A percentile compares a stretch with the other conserved stretches of the same genome.
Evolutionary conservation across 129 eudicot genomes (phyloP).

Genomic region (Heracleum sosnowskyi): DNA sequence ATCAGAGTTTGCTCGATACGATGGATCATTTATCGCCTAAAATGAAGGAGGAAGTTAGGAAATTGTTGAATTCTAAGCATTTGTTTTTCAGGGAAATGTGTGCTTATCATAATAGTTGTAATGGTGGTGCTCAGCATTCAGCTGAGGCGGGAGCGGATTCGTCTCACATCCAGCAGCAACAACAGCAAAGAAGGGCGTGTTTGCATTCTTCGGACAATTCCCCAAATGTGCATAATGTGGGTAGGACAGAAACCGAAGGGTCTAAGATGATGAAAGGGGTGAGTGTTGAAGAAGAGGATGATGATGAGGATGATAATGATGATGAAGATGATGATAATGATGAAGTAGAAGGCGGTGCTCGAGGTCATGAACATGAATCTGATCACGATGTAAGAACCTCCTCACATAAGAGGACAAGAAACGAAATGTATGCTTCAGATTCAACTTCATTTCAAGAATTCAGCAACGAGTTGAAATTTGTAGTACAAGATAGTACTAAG

Average conservation of each 20-base stretch:
- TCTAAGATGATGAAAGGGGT: conserved; percentile 24
- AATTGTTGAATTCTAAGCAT: conserved; percentile 83
- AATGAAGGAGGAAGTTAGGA: conserved; percentile 73
- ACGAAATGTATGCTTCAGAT: background rate
- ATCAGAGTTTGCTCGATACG: conserved; percentile 61
- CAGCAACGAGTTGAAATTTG: conserved; percentile 27
- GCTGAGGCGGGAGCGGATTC: conserved; percentile 26
- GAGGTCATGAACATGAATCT: conserved; percentile 22
- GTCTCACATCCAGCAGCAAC: conserved; percentile 6
- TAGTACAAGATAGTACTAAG: conserved; percentile 39
- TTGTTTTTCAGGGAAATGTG: conserved; percentile 95
- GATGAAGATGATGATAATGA: conserved; percentile 30
- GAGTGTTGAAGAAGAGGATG: conserved; percentile 17
- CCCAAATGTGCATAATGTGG: conserved; percentile 11
- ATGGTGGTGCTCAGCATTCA: conserved; percentile 13
- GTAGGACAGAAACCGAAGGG: conserved; percentile 18
- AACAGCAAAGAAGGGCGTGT: conserved; percentile 15
- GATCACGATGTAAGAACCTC: conserved; percentile 12
- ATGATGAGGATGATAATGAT: conserved; percentile 23
- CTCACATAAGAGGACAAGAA: conserved; percentile 19
- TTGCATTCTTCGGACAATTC: conserved; percentile 39
- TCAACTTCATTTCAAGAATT: conserved; percentile 31
- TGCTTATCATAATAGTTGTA: conserved; percentile 76
- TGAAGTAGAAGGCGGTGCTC: conserved; percentile 26
- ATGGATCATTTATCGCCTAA: conserved; percentile 70